Evolutionary conservation across 306 rosid species (phyloP).

Genomic region (Luffa aegyptiaca): DNA sequence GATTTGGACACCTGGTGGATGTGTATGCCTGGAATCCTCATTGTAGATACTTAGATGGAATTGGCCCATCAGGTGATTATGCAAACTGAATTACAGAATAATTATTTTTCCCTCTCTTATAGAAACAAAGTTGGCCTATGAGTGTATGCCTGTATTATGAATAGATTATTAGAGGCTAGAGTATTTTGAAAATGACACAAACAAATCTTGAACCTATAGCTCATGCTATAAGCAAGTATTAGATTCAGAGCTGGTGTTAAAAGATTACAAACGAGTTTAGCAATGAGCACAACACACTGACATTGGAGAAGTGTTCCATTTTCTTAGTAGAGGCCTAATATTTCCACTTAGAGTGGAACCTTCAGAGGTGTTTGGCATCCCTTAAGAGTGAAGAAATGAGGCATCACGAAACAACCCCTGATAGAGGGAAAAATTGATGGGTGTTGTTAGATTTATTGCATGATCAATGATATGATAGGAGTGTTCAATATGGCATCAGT

Average conservation of each 20-base stretch:
- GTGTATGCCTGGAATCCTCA: conserved; percentile 95
- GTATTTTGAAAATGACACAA: background rate
- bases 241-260: background rate
- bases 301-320: background rate
- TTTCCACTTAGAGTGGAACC: background rate
- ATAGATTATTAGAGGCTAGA: background rate
- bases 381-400: background rate
- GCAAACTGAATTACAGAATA: background rate
- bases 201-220: background rate
- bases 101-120: background rate
- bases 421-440: background rate
- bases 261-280: background rate
- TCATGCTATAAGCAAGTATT: background rate
- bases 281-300: background rate
- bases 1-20: conserved; percentile 91
- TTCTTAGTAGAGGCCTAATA: background rate
- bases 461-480: background rate
- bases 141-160: background rate
- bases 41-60: conserved; percentile 81
- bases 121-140: background rate
- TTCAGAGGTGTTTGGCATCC: background rate
- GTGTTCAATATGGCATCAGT: background rate
- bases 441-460: background rate
- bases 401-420: background rate
- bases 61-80: conserved; percentile 55